Base-by-base conservation (phyloP, 179 eudicot species). In the Beta lomatogona region DNA sequence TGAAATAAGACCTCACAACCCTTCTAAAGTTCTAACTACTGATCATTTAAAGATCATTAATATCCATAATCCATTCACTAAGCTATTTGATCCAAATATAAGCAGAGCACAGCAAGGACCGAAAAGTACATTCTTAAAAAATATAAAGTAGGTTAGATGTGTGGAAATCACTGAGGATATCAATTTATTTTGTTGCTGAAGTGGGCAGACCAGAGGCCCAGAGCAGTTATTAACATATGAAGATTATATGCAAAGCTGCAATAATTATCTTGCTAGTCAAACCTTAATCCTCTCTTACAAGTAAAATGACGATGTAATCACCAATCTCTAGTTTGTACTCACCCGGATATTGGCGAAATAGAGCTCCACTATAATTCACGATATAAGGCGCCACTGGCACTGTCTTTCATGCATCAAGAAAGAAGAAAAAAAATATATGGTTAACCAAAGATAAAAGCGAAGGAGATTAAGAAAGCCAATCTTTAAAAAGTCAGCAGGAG, bases 301-400 rank as follows among this genome's bases (percentile, higher is more conserved):
- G 28, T 22, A 58, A 73, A 14, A 58, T 4, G 9, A 53, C 44
- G 9, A 55, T 48, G 58, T 7, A 81, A 16, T 14, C 25, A 74
- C 48, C 48, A 25, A 45, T 82, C 59, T 82, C 59, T 52, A 80
- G 52, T 74, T 60, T n/a, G 75, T 75, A 25, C 87, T 86, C 85
- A 96, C 99, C 99, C 71, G 99, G 99, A 81, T 94, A 96, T 86
- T 96, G 97, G 46, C 99, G 98, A 85, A 96, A 96, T 59, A 96
- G 80, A 67, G 99, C 99, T 86, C 99, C 99, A 76, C 73, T 92
- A 86, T 96, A 96, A 82, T 96, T 96, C 88, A 96, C 91, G 44
- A 96, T 85, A 82, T 83, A 96, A 67, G 99, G 99, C 58, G 98
- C 94, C 91, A 96, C 98, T 64, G 93, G 92, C 84, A 96, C 90